Evolutionary conservation across 1,284 basidiomycete genomes (phyloP).

Genomic region (Apiotrichum brassicae): DNA sequence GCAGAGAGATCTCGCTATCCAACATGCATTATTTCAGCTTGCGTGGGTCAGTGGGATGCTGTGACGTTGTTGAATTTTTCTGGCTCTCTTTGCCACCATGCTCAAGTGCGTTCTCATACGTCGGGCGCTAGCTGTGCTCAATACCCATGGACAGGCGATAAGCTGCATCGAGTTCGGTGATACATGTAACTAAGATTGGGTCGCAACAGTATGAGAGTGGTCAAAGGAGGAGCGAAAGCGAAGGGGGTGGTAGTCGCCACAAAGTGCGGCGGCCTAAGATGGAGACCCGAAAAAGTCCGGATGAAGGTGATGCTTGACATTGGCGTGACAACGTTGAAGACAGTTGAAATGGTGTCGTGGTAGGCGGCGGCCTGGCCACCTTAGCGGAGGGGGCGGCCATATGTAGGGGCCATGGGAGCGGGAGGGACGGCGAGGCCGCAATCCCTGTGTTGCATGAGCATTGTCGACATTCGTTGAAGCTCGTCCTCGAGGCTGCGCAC

Average conservation of each 20-base stretch:
- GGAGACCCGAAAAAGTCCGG: not conserved
- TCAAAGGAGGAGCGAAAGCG: conserved; percentile 14
- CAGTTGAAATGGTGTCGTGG: not conserved
- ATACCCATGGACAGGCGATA: conserved; percentile 1
- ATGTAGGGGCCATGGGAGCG: conserved; percentile 6
- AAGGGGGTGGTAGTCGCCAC: conserved; percentile 1
- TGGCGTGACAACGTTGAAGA: not conserved
- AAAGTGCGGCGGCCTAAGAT: not conserved
- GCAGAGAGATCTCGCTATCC: too few species aligned
- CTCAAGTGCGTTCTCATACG: too few species aligned
- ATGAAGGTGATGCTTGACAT: not conserved
- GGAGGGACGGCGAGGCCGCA: conserved; percentile 35
- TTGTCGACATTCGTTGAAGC: conserved; percentile 53
- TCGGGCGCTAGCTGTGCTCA: too few species aligned
- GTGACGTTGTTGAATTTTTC: too few species aligned
- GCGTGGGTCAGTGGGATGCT: too few species aligned
- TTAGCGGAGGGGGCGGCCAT: conserved; percentile 18
- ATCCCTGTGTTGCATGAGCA: conserved; percentile 47
- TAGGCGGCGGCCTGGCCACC: too few species aligned
- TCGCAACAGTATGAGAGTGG: not conserved
- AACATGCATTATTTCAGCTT: too few species aligned
- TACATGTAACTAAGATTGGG: conserved; percentile 6
- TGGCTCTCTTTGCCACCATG: too few species aligned
- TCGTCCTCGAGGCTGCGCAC: conserved; percentile 52
- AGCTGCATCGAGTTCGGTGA: conserved; percentile 9